A percentile compares a stretch with the other conserved stretches of the same genome.
Conservation (phyloP, 2,329 filamentous ascomycete genomes). For the Sclerotinia trifoliorum region DNA sequence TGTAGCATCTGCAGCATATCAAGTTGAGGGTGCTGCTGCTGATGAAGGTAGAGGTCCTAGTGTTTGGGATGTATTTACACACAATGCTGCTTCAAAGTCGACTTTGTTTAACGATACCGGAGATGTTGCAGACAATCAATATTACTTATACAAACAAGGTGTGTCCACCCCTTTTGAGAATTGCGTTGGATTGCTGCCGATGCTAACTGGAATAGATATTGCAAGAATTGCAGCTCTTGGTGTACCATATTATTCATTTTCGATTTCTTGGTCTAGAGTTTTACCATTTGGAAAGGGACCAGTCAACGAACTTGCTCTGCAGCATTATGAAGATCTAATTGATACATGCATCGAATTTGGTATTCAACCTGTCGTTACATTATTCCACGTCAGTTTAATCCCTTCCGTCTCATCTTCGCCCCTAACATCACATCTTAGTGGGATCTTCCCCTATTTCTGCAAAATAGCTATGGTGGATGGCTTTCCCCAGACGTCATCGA, state of each 20-base stretch:
- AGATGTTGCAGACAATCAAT: slow-evolving; percentile 41
- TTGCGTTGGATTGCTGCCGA: not conserved
- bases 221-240: slow-evolving; percentile 53
- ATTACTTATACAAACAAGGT: slow-evolving; percentile 57
- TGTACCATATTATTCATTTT: slow-evolving; percentile 52
- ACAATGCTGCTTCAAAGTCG: slow-evolving; percentile 26
- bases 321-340: slow-evolving; percentile 55
- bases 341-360: slow-evolving; percentile 51
- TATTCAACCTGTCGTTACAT: slow-evolving; percentile 49
- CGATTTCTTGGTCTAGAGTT: slow-evolving; percentile 53
- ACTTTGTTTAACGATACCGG: slow-evolving; percentile 45
- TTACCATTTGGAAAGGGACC: slow-evolving; percentile 52
- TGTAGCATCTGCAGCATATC: slow-evolving; percentile 49
- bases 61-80: slow-evolving; percentile 44
- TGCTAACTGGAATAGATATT: slow-evolving; percentile 43
- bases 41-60: slow-evolving; percentile 47
- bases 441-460: slow-evolving; percentile 37
- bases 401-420: not conserved
- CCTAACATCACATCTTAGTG: slow-evolving; percentile 28
- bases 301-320: slow-evolving; percentile 50
- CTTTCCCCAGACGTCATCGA: slow-evolving; percentile 49
- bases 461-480: slow-evolving; percentile 46
- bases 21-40: slow-evolving; percentile 49
- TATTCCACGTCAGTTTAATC: slow-evolving; percentile 43
- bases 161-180: slow-evolving; percentile 28